A percentile compares a stretch with the other conserved stretches of the same genome.
These are phyloP conservation scores for Nicotiana undulata DNA, from an alignment of 257 asterid genomes.

Conservation along the genomic window DNA sequence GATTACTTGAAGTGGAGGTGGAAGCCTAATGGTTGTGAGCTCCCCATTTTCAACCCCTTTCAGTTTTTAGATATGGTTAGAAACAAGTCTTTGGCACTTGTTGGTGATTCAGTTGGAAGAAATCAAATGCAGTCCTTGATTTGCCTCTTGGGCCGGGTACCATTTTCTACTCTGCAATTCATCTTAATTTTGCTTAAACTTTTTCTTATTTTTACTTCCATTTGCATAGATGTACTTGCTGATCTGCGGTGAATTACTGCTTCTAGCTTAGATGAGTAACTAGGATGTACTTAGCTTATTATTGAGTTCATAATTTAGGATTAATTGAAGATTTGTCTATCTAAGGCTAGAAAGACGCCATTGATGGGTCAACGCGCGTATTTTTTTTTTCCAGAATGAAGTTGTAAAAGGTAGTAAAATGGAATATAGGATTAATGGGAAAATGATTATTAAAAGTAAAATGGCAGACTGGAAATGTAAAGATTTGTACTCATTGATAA, in stretches of 20 bases:
- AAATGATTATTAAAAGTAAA: background rate
- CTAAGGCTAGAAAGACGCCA: background rate
- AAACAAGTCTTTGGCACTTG: conserved; percentile 54
- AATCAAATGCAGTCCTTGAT: conserved; percentile 74
- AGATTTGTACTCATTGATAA: background rate
- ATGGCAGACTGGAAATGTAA: background rate
- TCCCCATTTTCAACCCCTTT: conserved; percentile 44
- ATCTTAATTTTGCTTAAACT: background rate
- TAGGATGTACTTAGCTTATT: too few relatives aligned
- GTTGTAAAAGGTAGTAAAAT: background rate
- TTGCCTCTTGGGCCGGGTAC: conserved; percentile 65
- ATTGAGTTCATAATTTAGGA: background rate
- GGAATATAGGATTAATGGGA: background rate
- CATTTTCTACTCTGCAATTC: background rate
- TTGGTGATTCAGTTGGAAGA: conserved; percentile 70
- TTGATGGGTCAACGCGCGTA: background rate
- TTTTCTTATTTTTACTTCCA: background rate
- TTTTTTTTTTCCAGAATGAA: background rate
- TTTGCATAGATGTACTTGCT: background rate
- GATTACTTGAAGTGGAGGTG: conserved; percentile 33
- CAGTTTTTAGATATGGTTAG: conserved; percentile 53
- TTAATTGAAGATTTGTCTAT: background rate
- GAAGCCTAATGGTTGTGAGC: conserved; percentile 47
- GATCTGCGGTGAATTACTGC: background rate
- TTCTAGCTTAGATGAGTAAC: background rate